Evolutionary conservation across 352 stramenopile genomes (phyloP), one percentile per base, ranked within the genome.

Genomic region (Halophytophthora batemanensis): DNA sequence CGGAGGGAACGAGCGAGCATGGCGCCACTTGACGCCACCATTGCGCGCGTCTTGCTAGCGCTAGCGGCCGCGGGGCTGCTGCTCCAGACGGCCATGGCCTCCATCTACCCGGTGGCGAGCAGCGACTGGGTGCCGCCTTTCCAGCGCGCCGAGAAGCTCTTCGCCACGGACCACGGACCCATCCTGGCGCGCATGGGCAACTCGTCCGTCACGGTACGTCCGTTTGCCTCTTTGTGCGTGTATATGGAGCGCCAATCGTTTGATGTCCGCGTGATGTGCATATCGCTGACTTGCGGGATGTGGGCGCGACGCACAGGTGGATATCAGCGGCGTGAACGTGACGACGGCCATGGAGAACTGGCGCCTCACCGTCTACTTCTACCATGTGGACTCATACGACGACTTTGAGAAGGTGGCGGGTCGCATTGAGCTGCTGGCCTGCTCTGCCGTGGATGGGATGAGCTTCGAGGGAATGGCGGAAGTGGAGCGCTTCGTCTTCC

Each of bases 121-220:
- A 78, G 70, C 49, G 66, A 81, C 28, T 92, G 82, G 82, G 70
- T 92, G 33, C 82, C 82, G 2, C 74, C 83, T 2, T 92, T 87
- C 55, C 83, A 94, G 58, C 82, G 83, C 46, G 82, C 83, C 7
- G 83, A 94, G 61, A 94, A 94, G 63, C 77, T 94, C 44, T 94
- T 94, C 57, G 83, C 78, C 15, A 86, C 70, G 5, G 56, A 94
- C 50, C 51, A 81, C 6, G 83, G 83, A 0, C 83, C 83, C 0
- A 61, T 94, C 18, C 64, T 94, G 36, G 76, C 77, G 35, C 70
- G 72, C 53, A 46, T 47, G 0, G 83, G 83, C 42, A 77, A 89
- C 47, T 88, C 83, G 11, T 81, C 64, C 1, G 64, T 93, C 59
- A 70, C 71, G 44, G 76, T 87, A 66, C 43, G 62, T 60, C 6